Percentiles rank a stretch among this genome's conserved stretches.
phyloP scores from a whole-genome alignment of 208 protist genomes.

The Trypanosoma cruzi region DNA sequence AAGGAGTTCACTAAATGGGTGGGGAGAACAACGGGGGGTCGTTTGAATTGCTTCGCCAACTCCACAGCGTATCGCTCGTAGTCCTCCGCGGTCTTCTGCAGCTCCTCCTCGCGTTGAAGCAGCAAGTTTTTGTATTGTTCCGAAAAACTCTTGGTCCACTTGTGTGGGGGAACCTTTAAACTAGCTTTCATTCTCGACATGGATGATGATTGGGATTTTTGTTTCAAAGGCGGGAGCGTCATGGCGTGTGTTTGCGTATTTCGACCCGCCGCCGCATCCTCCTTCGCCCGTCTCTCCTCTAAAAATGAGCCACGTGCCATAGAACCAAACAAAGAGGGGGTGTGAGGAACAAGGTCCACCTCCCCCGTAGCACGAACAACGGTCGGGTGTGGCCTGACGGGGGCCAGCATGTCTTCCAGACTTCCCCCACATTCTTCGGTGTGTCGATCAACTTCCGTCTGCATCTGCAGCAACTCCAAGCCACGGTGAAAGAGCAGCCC shows the following conservation, averaged over 20 bases:
- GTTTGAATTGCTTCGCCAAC: constrained; percentile 14
- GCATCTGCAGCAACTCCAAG: neutral
- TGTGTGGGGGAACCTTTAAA: neutral
- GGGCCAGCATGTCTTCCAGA: neutral
- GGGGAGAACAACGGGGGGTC: constrained; percentile 3
- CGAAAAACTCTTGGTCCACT: neutral
- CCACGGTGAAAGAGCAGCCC: neutral
- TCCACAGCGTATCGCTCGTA: constrained; percentile 3
- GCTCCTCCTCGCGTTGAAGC: neutral
- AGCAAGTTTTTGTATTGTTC: constrained; percentile 1
- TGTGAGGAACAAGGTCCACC: neutral
- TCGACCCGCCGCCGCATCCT: neutral
- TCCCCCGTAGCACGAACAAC: neutral
- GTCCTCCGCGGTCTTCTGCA: neutral
- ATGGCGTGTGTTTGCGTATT: too few relatives aligned
- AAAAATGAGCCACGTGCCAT: neutral
- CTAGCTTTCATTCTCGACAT: too few relatives aligned
- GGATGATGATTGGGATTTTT: too few relatives aligned
- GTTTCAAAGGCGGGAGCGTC: too few relatives aligned
- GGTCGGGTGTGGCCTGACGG: neutral
- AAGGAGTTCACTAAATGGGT: constrained; percentile 19
- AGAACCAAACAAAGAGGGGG: neutral
- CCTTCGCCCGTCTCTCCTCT: neutral
- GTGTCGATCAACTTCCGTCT: neutral
- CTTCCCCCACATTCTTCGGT: too few relatives aligned